Conservation (phyloP, 2,329 filamentous ascomycete species). For the Hortaea werneckii region DNA sequence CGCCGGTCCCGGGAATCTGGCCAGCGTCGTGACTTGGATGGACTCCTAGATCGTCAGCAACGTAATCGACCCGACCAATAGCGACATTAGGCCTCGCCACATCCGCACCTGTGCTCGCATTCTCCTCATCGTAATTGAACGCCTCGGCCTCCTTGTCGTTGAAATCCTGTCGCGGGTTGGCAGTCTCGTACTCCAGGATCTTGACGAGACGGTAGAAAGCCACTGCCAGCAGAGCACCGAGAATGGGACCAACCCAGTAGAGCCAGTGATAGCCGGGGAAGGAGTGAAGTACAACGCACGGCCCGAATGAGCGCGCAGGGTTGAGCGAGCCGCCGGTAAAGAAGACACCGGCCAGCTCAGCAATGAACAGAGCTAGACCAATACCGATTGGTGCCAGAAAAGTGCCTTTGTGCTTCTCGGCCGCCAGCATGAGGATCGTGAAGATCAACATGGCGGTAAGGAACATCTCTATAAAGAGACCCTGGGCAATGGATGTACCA, state of each 20-base stretch:
- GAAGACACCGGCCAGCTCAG: slow-evolving; percentile 31
- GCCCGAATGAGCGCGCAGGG: slow-evolving; percentile 40
- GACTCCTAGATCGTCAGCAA: slow-evolving; percentile 2
- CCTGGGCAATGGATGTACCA: slow-evolving; percentile 33
- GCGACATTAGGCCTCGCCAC: slow-evolving; percentile 17
- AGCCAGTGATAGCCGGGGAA: slow-evolving; percentile 42
- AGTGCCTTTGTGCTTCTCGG: slow-evolving; percentile 34
- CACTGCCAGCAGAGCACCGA: slow-evolving; percentile 37
- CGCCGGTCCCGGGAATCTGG: neutral
- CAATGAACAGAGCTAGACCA: slow-evolving; percentile 35
- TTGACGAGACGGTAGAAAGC: slow-evolving; percentile 42
- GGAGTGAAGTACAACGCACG: slow-evolving; percentile 32
- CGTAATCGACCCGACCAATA: neutral
- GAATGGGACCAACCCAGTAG: slow-evolving; percentile 40
- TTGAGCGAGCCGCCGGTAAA: slow-evolving; percentile 31
- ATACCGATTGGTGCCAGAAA: slow-evolving; percentile 36
- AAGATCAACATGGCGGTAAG: slow-evolving; percentile 41
- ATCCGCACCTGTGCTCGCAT: slow-evolving; percentile 21
- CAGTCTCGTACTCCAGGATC: slow-evolving; percentile 40
- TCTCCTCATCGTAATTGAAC: slow-evolving; percentile 28
- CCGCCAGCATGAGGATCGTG: slow-evolving; percentile 37
- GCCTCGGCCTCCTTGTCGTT: slow-evolving; percentile 33
- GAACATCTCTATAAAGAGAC: slow-evolving; percentile 43
- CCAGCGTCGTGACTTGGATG: neutral
- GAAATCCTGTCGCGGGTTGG: slow-evolving; percentile 39